A percentile compares a stretch with the other conserved stretches of the same genome.
Evolutionary conservation across 176 grass and related monocot genomes (phyloP).

Genomic region (maize (Zea mays)): DNA sequence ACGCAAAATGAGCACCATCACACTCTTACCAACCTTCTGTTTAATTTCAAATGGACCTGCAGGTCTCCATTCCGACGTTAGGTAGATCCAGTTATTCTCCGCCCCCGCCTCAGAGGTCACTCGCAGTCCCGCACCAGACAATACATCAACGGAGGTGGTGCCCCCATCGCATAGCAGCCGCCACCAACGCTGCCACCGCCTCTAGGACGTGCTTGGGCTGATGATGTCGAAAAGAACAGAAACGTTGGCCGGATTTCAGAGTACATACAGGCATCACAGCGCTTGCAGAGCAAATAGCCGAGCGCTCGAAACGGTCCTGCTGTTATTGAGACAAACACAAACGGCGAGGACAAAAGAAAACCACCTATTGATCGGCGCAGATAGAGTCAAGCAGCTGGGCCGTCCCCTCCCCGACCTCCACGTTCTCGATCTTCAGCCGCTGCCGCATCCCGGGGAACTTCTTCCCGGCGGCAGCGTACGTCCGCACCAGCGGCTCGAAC

Average conservation of each 20-base stretch:
- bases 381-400: constrained; percentile 61
- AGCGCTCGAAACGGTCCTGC: neutral
- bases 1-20: too few species aligned
- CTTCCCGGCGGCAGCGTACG: constrained; percentile 63
- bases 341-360: neutral
- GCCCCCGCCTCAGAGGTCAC: too few species aligned
- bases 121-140: too few species aligned
- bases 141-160: too few species aligned
- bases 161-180: too few species aligned
- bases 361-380: constrained; percentile 33
- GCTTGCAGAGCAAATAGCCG: constrained; percentile 5
- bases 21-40: too few species aligned
- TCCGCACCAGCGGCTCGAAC: constrained; percentile 62
- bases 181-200: too few species aligned
- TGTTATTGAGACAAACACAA: constrained; percentile 41
- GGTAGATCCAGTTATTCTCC: too few species aligned
- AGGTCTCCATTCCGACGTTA: too few species aligned
- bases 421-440: constrained; percentile 76
- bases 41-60: too few species aligned
- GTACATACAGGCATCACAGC: constrained; percentile 23
- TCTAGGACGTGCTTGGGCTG: too few species aligned
- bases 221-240: neutral
- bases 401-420: constrained; percentile 46
- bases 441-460: constrained; percentile 70
- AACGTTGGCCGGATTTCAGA: neutral